Percentiles rank a stretch among this genome's conserved stretches.
Evolutionary conservation across 2,329 filamentous ascomycete genomes (phyloP).

Genomic region (Phaeoacremonium minimum): DNA sequence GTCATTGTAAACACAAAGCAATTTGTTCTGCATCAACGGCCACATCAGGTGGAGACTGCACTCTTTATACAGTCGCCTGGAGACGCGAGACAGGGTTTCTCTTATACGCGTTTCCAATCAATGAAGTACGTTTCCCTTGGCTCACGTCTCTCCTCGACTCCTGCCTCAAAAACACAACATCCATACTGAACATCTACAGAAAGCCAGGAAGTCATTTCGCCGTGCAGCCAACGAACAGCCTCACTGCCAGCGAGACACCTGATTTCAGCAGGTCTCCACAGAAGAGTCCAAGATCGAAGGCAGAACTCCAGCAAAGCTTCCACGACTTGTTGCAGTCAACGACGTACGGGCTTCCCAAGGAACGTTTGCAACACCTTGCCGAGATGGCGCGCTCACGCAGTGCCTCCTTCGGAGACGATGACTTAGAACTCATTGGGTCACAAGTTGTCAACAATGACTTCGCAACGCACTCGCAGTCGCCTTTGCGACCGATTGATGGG

Average conservation of each 20-base stretch:
- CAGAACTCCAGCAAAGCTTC: slow-evolving; percentile 15
- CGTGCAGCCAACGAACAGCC: slow-evolving; percentile 19
- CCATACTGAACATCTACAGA: slow-evolving; percentile 7
- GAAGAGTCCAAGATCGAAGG: slow-evolving; percentile 5
- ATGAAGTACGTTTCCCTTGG: background rate
- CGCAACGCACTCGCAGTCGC: slow-evolving; percentile 29
- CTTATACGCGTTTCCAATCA: background rate
- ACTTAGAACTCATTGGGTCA: slow-evolving; percentile 27
- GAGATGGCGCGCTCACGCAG: slow-evolving; percentile 20
- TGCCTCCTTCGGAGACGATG: slow-evolving; percentile 29
- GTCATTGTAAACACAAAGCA: background rate
- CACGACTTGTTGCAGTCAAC: slow-evolving; percentile 16
- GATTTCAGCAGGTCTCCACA: background rate
- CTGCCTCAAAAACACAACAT: background rate
- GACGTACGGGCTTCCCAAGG: slow-evolving; percentile 11
- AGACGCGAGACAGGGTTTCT: background rate
- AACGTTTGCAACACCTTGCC: background rate
- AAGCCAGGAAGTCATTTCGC: slow-evolving; percentile 18
- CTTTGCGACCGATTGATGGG: slow-evolving; percentile 29
- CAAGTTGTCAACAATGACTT: slow-evolving; percentile 21
- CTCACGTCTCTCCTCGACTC: background rate
- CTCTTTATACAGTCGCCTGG: background rate
- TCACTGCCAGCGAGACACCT: slow-evolving; percentile 8
- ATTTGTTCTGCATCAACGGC: background rate
- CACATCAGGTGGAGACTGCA: background rate